Percentiles rank a stretch among this genome's conserved stretches.
Evolutionary conservation across 257 asterid species (phyloP).

Genomic region (Nicotiana tabacum): DNA sequence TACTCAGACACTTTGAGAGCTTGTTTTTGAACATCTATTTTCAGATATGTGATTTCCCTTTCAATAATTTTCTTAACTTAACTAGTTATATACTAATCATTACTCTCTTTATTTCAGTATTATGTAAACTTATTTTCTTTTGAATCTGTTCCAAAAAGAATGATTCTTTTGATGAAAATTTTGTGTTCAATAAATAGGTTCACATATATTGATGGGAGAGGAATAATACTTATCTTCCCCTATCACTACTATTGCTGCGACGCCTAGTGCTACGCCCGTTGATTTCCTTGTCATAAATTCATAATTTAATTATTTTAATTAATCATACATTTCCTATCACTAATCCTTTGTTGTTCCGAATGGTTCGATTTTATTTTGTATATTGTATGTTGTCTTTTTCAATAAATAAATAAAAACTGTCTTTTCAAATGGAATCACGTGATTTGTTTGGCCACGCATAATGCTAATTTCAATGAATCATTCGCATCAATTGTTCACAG

Average conservation of each 20-base stretch:
- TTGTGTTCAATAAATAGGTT: no score
- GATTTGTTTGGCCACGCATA: background rate
- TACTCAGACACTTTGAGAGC: background rate
- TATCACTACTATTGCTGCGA: background rate
- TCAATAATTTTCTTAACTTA: background rate
- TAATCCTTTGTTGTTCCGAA: background rate
- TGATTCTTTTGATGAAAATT: no score
- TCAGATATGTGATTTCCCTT: background rate
- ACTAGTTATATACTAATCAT: background rate
- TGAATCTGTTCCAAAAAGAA: fast-evolving
- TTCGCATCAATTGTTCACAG: background rate
- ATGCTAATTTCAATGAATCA: background rate
- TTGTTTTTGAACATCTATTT: background rate
- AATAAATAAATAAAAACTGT: no score
- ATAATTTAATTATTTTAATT: background rate
- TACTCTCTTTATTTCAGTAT: background rate
- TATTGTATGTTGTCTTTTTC: background rate
- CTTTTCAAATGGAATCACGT: background rate
- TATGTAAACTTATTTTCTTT: no score
- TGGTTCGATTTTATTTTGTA: background rate
- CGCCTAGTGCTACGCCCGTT: background rate
- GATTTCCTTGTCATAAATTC: background rate
- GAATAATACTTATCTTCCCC: background rate
- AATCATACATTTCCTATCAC: background rate
- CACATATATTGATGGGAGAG: no score